Base-by-base conservation (phyloP, 1,139 yeast species). In the Protomyces pachydermus region DNA sequence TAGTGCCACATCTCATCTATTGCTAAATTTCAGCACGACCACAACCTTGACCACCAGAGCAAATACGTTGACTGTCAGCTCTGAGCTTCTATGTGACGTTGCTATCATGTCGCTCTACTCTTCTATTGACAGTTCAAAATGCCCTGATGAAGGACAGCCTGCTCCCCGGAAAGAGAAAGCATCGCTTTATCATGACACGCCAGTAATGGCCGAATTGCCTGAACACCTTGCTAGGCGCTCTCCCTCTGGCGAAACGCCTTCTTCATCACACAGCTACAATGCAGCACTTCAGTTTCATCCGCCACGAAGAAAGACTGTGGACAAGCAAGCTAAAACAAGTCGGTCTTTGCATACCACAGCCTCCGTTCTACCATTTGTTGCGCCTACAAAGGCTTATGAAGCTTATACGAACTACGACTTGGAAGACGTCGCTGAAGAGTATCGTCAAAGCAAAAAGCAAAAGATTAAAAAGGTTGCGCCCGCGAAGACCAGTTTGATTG, bases 91-190 rank as follows among this genome's bases (percentile, higher is more conserved):
- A 28, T 28, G 32, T 4, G 32, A 28, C 1, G 32, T 28, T 1
- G 32, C 48, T 1, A 42, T 2, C 10, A 62, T 57, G 67, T 71
- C 52, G 74, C 55, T 58, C 18, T 52, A 58, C 18, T 25, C 56
- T 16, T n/a, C 62, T 32, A 1, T 28, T 28, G 9, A 28, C 32
- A 52, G 39, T 2, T 39, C 51, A 18, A 8, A 51, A 3, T 25
- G 56, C 9, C 14, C 37, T n/a, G 18, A 23, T 5, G 23, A 25
- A 6, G 35, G 50, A 16, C n/a, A 37, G 12, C 18, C 54, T 34
- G 34, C 51, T n/a, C 12, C n/a, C 8, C 51, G 34, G 12, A 38
- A 45, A 8, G 61, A 55, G n/a, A 50, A 50, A 25, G 50, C 52
- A 6, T 45, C 52, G n/a, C 56, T 58, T 14, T 58, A 58, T 35